These are phyloP conservation scores for Hirsutella rhossiliensis DNA, from an alignment of 2,329 filamentous ascomycete species.

Conservation along the genomic window DNA sequence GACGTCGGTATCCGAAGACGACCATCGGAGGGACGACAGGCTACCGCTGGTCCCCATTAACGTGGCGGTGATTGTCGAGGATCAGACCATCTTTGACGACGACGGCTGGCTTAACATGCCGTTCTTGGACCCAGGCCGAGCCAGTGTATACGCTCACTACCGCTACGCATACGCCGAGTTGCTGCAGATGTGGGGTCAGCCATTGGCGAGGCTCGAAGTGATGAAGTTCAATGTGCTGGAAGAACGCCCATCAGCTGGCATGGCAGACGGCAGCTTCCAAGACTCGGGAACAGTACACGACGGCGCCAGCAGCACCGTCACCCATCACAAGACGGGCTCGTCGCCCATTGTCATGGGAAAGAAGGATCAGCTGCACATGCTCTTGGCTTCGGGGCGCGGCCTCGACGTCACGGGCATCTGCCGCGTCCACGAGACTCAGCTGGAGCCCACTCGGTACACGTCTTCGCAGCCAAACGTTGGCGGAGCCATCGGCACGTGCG, in stretches of 20 bases:
- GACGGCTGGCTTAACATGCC: slow-evolving; percentile 52
- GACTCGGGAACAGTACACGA: slow-evolving; percentile 26
- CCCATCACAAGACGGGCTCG: slow-evolving; percentile 25
- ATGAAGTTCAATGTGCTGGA: slow-evolving; percentile 57
- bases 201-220: slow-evolving; percentile 50
- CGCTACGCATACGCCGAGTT: slow-evolving; percentile 57
- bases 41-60: slow-evolving; percentile 36
- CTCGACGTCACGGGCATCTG: slow-evolving; percentile 53
- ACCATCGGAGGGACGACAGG: slow-evolving; percentile 32
- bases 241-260: slow-evolving; percentile 24
- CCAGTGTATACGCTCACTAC: slow-evolving; percentile 43
- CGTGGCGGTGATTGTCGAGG: slow-evolving; percentile 42
- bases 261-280: slow-evolving; percentile 19
- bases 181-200: slow-evolving; percentile 53
- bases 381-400: slow-evolving; percentile 41
- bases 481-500: slow-evolving; percentile 36
- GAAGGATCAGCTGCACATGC: slow-evolving; percentile 36
- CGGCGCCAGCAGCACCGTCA: slow-evolving; percentile 20
- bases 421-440: slow-evolving; percentile 47
- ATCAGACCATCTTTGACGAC: slow-evolving; percentile 55
- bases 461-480: slow-evolving; percentile 24
- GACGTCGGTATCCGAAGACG: slow-evolving; percentile 43
- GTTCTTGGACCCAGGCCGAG: slow-evolving; percentile 40
- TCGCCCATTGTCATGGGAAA: slow-evolving; percentile 46
- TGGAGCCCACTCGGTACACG: slow-evolving; percentile 43